Evolutionary conservation across 768 basidiomycete species (phyloP), one percentile per base, ranked within the genome.

Genomic region (Naematelia encephala): DNA sequence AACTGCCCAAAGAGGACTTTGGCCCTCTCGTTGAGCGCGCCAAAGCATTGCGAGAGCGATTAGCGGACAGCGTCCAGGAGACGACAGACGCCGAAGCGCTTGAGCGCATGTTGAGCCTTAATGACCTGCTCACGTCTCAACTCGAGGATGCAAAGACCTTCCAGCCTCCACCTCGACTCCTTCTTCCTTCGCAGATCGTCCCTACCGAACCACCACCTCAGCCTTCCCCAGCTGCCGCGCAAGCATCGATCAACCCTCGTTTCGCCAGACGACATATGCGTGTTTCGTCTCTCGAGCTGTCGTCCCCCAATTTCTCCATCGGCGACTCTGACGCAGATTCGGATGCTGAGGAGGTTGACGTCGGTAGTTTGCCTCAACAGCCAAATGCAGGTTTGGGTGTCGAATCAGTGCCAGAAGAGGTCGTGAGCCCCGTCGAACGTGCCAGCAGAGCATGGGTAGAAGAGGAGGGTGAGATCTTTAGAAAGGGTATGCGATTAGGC

Each of bases 391-490:
- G 34, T 34, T 39, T 22, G 1, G 39, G 14, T 45, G 54, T 54
- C 27, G 28, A 16, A 3, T 25, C 12, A 43, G 34, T 42, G 34
- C 34, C 25, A 23, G 66, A 67, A 12, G 54, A 57, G 10, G 43
- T 52, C 19, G 23, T 55, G 27, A 59, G 57, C 52, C 68, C 70
- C 16, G 68, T 69, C 46, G 69, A 65, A 23, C 44, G 63, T 49
- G 61, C 60, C 42, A 69, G 67, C 42, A 56, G 58, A 45, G 85
- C 82, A 52, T 90, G 89, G 87, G 87, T 93, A 0, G 89, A 86
- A 56, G 96, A 98, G 74, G 96, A 99, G 74, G 91, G 91, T 0
- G 94, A 98, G 78, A 88, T 98, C 42, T 97, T 97, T 80, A 82
- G 93, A 43, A 93, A 94, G 71, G 91, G 92, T 0, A 85, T 83